These are phyloP conservation scores for Trypanosoma avium DNA, from an alignment of 208 protist species.

Conservation along the genomic window DNA sequence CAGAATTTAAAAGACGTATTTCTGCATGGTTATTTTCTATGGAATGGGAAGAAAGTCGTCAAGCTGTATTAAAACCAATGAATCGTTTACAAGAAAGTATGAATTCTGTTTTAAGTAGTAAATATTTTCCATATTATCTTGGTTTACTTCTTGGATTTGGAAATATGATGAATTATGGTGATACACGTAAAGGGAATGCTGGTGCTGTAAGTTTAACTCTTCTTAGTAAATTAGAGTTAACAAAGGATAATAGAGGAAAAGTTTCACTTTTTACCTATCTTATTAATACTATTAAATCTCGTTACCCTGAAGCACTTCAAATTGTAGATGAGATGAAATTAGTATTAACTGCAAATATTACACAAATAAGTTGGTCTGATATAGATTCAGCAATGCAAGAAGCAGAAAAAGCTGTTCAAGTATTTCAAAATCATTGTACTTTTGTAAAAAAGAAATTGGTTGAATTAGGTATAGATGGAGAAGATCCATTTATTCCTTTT, in stretches of 20 bases:
- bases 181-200: slow-evolving; percentile 31
- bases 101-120: slow-evolving; percentile 22
- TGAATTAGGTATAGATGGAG: slow-evolving; percentile 27
- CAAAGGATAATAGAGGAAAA: slow-evolving; percentile 42
- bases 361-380: slow-evolving; percentile 27
- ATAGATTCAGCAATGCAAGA: slow-evolving; percentile 26
- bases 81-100: slow-evolving; percentile 28
- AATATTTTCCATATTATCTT: slow-evolving; percentile 35
- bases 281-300: slow-evolving; percentile 23
- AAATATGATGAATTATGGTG: slow-evolving; percentile 46
- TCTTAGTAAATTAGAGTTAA: slow-evolving; percentile 33
- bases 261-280: slow-evolving; percentile 33
- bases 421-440: slow-evolving; percentile 31
- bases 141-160: slow-evolving; percentile 35
- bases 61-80: slow-evolving; percentile 29
- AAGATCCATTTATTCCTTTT: slow-evolving; percentile 39
- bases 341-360: slow-evolving; percentile 18
- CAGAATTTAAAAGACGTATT: slow-evolving; percentile 32
- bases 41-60: slow-evolving; percentile 30
- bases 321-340: slow-evolving; percentile 34
- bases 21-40: slow-evolving; percentile 34
- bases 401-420: slow-evolving; percentile 24
- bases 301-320: slow-evolving; percentile 24
- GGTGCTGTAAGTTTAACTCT: slow-evolving; percentile 21
- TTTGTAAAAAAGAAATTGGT: slow-evolving; percentile 33